A percentile compares a stretch with the other conserved stretches of the same genome.
phyloP scores from a whole-genome alignment of 2,329 filamentous ascomycete genomes.

The Sporothrix pallida region DNA sequence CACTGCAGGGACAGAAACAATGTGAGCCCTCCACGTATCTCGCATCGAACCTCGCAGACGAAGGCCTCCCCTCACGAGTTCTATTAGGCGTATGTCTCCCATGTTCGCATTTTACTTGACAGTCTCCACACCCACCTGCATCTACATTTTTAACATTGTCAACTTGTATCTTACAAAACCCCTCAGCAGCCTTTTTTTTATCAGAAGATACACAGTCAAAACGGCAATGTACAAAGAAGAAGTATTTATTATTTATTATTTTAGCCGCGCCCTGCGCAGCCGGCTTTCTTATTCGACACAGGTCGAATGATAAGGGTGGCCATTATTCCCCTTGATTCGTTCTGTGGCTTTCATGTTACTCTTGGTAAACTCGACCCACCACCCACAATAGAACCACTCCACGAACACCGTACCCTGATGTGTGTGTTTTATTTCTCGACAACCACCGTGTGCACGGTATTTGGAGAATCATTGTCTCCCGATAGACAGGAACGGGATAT shows the following conservation, averaged over 20 bases:
- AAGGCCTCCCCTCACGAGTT: background rate
- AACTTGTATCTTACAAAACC: background rate
- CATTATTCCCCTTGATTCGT: background rate
- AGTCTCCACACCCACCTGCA: slow-evolving; percentile 1
- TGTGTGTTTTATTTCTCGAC: background rate
- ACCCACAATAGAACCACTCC: background rate
- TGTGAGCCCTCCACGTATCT: background rate
- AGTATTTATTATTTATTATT: background rate
- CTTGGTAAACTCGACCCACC: too few relatives aligned
- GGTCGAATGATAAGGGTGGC: background rate
- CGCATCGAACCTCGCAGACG: background rate
- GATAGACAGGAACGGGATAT: background rate
- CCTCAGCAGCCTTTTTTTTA: background rate
- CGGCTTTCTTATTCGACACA: too few relatives aligned
- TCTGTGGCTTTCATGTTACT: background rate
- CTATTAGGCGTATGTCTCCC: background rate
- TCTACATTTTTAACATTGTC: background rate
- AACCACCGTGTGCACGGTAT: too few relatives aligned
- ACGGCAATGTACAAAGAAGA: background rate
- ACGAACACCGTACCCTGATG: background rate
- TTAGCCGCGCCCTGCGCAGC: slow-evolving; percentile 16
- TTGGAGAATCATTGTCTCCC: background rate
- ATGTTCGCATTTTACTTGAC: background rate
- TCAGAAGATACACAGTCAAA: background rate
- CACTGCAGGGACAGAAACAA: background rate